phyloP scores from a whole-genome alignment of 1,139 yeast genomes.

The Blastobotrys buckinghamii region DNA sequence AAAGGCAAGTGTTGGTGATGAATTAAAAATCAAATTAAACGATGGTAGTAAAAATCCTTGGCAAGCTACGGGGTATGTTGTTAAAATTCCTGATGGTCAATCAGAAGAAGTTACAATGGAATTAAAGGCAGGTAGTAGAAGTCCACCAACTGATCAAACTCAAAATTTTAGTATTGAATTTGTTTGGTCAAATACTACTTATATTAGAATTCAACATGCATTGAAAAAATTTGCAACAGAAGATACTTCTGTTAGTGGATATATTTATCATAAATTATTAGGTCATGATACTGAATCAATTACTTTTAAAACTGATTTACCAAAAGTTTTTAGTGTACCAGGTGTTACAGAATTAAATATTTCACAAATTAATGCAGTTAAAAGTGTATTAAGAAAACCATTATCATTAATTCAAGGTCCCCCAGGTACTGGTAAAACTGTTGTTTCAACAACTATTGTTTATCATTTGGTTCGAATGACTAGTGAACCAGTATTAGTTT shows the following conservation, averaged over 20 bases:
- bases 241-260: constrained; percentile 67
- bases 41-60: constrained; percentile 38
- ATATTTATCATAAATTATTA: constrained; percentile 69
- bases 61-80: constrained; percentile 69
- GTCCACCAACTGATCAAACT: constrained; percentile 57
- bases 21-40: constrained; percentile 54
- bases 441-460: constrained; percentile 84
- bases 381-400: constrained; percentile 65
- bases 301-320: constrained; percentile 35
- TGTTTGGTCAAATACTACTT: constrained; percentile 85
- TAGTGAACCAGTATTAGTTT: constrained; percentile 62
- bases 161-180: constrained; percentile 79
- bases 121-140: constrained; percentile 39
- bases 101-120: constrained; percentile 74
- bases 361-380: constrained; percentile 77
- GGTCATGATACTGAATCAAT: constrained; percentile 61
- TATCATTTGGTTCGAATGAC: constrained; percentile 64
- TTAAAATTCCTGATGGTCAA: constrained; percentile 61
- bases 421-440: constrained; percentile 98
- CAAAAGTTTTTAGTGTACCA: constrained; percentile 58
- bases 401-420: constrained; percentile 91
- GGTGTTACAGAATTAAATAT: constrained; percentile 64
- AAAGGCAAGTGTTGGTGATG: constrained; percentile 84
- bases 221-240: constrained; percentile 66
- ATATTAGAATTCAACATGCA: constrained; percentile 79